phyloP scores from a whole-genome alignment of 345 rosid species.

The rapeseed (Brassica napus) region Da-Ae NC_063435.1:11695501-11696000 shows the following conservation, averaged over 20 bases:
- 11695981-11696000: neutral
- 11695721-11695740: constrained; percentile 21
- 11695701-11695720: constrained; percentile 9
- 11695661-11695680: constrained; percentile 17
- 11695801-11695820: neutral
- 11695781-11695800: constrained; percentile 3
- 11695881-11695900: neutral
- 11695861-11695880: neutral
- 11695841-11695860: neutral
- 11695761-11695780: neutral
- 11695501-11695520: neutral
- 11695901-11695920: neutral
- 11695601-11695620: constrained; percentile 18
- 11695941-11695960: constrained; percentile 15
- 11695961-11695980: neutral
- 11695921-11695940: neutral
- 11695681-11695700: neutral
- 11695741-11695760: neutral
- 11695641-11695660: neutral
- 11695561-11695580: constrained; percentile 2
- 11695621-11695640: neutral
- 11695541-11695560: constrained; percentile 8
- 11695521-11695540: neutral
- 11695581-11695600: constrained; percentile 6
- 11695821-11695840: neutral